phyloP scores from a whole-genome alignment of 2,329 filamentous ascomycete genomes.

The Penicillium sp. region DNA sequence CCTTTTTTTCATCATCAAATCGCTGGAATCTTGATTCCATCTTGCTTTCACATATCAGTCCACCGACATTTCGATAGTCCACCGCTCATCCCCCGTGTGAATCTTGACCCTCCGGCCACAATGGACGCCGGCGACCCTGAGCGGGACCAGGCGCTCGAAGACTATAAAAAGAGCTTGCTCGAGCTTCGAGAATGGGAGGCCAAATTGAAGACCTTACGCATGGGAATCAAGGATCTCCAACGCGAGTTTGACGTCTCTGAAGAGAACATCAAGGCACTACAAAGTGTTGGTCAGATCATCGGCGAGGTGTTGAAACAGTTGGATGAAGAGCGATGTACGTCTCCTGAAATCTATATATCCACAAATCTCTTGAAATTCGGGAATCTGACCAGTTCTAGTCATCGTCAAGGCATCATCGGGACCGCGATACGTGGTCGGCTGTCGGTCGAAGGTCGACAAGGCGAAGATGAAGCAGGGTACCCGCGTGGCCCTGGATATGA shows the following conservation, averaged over 20 bases:
- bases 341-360: neutral
- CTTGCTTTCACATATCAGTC: neutral
- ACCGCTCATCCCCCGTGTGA: slow-evolving; percentile 3
- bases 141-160: slow-evolving; percentile 67
- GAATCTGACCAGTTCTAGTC: slow-evolving; percentile 55
- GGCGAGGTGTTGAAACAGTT: slow-evolving; percentile 98
- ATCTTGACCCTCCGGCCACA: slow-evolving; percentile 18
- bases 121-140: slow-evolving; percentile 52
- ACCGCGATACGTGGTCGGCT: slow-evolving; percentile 95
- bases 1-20: slow-evolving; percentile 16
- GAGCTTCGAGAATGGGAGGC: slow-evolving; percentile 99
- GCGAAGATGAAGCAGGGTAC: slow-evolving; percentile 96
- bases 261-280: slow-evolving; percentile 98
- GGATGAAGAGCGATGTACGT: slow-evolving; percentile 95
- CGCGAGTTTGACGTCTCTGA: slow-evolving; percentile 96
- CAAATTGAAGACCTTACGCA: slow-evolving; percentile 88
- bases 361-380: neutral
- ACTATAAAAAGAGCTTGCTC: slow-evolving; percentile 78
- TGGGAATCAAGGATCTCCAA: slow-evolving; percentile 94
- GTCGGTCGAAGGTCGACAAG: slow-evolving; percentile 97
- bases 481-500: slow-evolving; percentile 97
- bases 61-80: neutral
- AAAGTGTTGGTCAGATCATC: slow-evolving; percentile 99
- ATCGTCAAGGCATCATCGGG: slow-evolving; percentile 98
- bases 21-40: neutral